Percentiles rank a stretch among this genome's conserved stretches.
These are phyloP conservation scores for Verticillium dahliae DNA, from an alignment of 2,329 filamentous ascomycete genomes.

Conservation along the genomic window DNA sequence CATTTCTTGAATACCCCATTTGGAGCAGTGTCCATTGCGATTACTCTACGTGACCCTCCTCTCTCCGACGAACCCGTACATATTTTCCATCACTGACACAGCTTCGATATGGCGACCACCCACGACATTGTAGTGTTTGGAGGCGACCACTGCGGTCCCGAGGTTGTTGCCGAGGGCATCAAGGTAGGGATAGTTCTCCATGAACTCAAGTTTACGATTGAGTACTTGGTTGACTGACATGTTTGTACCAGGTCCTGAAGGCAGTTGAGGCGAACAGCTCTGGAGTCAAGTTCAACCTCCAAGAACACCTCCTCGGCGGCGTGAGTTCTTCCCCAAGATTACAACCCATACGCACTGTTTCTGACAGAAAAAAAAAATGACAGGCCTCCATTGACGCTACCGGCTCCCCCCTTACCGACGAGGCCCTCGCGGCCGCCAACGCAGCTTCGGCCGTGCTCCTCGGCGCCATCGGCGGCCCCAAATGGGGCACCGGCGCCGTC, in stretches of 20 bases:
- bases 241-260: constrained; percentile 60
- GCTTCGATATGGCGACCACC: constrained; percentile 49
- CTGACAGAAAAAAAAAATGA: not conserved
- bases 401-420: constrained; percentile 72
- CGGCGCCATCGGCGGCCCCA: constrained; percentile 88
- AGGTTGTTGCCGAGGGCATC: constrained; percentile 79
- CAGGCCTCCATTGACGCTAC: constrained; percentile 84
- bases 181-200: constrained; percentile 52
- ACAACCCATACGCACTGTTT: not conserved
- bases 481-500: constrained; percentile 88
- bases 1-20: not conserved
- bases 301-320: constrained; percentile 85
- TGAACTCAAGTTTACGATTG: not conserved
- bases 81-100: not conserved
- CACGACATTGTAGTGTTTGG: constrained; percentile 77
- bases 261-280: constrained; percentile 67
- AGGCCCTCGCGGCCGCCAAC: constrained; percentile 77
- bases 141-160: constrained; percentile 80
- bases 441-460: constrained; percentile 83
- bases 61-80: not conserved
- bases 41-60: constrained; percentile 3
- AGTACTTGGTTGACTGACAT: not conserved
- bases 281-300: constrained; percentile 75
- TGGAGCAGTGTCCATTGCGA: not conserved
- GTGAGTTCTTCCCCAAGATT: constrained; percentile 48